Percentiles rank a stretch among this genome's conserved stretches.
These are phyloP conservation scores for Verticillium tricorpus DNA, from an alignment of 2,329 filamentous ascomycete species.

Conservation along the genomic window DNA sequence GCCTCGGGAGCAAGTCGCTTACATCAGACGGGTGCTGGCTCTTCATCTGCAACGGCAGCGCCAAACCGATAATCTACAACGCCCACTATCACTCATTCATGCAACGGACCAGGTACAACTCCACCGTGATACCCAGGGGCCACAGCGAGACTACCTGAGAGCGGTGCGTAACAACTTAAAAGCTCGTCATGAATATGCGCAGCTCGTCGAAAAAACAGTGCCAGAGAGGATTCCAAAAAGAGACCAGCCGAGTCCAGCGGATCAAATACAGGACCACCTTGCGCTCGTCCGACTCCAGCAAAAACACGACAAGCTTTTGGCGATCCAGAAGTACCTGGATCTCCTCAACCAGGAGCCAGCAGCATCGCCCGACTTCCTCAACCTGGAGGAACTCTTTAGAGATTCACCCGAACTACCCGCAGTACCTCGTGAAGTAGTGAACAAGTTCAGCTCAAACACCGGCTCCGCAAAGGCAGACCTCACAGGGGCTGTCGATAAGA, in stretches of 20 bases:
- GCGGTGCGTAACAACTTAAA: constrained; percentile 48
- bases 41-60: constrained; percentile 40
- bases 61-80: not conserved
- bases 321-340: constrained; percentile 48
- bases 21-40: constrained; percentile 51
- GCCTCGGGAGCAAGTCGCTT: constrained; percentile 51
- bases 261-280: constrained; percentile 44
- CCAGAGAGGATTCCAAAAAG: constrained; percentile 7
- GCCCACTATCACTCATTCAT: constrained; percentile 44
- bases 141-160: constrained; percentile 50
- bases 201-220: constrained; percentile 20
- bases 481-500: constrained; percentile 39
- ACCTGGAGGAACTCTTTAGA: constrained; percentile 42
- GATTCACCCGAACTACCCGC: constrained; percentile 39
- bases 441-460: constrained; percentile 41
- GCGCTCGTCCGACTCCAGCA: constrained; percentile 45
- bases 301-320: constrained; percentile 45
- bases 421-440: constrained; percentile 48
- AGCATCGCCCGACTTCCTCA: constrained; percentile 44
- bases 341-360: constrained; percentile 47
- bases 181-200: constrained; percentile 43
- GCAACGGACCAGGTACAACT: constrained; percentile 25
- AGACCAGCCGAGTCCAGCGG: constrained; percentile 13
- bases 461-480: constrained; percentile 35
- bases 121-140: not conserved